These are phyloP conservation scores for Phytophthora meadii DNA, from an alignment of 352 stramenopile species.

Conservation along the genomic window DNA sequence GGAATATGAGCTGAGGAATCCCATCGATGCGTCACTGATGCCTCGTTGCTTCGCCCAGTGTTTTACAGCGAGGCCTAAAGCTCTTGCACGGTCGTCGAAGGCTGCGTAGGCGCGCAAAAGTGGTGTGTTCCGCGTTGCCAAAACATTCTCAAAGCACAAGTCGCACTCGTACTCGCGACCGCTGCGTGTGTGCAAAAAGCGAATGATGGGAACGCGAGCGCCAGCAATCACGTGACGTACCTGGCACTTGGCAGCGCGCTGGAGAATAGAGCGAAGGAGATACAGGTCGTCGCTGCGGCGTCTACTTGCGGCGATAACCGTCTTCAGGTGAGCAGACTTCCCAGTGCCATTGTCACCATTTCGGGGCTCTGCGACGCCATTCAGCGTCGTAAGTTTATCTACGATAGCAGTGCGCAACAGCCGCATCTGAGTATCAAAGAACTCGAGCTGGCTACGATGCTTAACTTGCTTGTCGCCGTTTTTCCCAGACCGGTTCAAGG, in stretches of 20 bases:
- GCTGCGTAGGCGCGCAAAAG: slow-evolving; percentile 81
- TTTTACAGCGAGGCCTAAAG: slow-evolving; percentile 97
- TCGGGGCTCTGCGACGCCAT: slow-evolving; percentile 6
- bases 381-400: slow-evolving; percentile 26
- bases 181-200: slow-evolving; percentile 65
- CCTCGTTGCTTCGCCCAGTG: slow-evolving; percentile 97
- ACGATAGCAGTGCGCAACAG: slow-evolving; percentile 44
- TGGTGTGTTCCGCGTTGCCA: slow-evolving; percentile 82
- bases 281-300: slow-evolving; percentile 60
- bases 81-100: slow-evolving; percentile 79
- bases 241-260: slow-evolving; percentile 56
- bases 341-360: slow-evolving; percentile 14
- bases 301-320: slow-evolving; percentile 45
- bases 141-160: slow-evolving; percentile 86
- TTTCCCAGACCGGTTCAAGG: slow-evolving; percentile 37
- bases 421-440: slow-evolving; percentile 50
- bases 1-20: slow-evolving; percentile 98
- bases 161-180: slow-evolving; percentile 70
- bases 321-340: slow-evolving; percentile 39
- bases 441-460: slow-evolving; percentile 49
- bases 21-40: slow-evolving; percentile 96
- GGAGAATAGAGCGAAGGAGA: slow-evolving; percentile 49
- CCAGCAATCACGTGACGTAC: slow-evolving; percentile 71
- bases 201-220: slow-evolving; percentile 84
- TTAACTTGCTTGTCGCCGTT: slow-evolving; percentile 37